Percentiles rank a stretch among this genome's conserved stretches.
Evolutionary conservation across 768 basidiomycete genomes (phyloP).

Genomic region (Naganishia randhawae): DNA sequence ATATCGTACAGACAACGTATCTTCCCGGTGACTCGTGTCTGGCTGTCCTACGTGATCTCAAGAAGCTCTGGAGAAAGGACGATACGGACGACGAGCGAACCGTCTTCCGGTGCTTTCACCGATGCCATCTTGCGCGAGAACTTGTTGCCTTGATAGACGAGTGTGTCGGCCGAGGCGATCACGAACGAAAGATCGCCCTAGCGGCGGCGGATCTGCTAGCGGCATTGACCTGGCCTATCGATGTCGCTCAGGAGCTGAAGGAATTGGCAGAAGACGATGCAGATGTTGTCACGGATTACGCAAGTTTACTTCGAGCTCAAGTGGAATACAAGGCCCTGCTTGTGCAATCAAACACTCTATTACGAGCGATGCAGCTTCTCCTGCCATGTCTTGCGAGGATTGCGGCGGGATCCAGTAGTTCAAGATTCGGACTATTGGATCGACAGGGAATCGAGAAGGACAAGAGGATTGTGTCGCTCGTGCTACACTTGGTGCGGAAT

Average conservation of each 20-base stretch:
- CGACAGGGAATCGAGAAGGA: slow-evolving; percentile 69
- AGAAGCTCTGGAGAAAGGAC: slow-evolving; percentile 92
- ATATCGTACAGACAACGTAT: slow-evolving; percentile 40
- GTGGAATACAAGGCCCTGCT: slow-evolving; percentile 69
- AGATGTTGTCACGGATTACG: slow-evolving; percentile 82
- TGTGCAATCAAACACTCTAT: slow-evolving; percentile 35
- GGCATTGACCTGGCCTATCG: slow-evolving; percentile 99
- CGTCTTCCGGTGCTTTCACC: slow-evolving; percentile 86
- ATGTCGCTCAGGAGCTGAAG: slow-evolving; percentile 86
- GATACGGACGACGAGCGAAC: slow-evolving; percentile 96
- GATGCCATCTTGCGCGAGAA: slow-evolving; percentile 80
- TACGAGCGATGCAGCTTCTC: slow-evolving; percentile 55
- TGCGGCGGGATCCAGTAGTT: not conserved
- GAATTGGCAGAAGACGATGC: slow-evolving; percentile 75
- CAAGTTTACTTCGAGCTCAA: slow-evolving; percentile 73
- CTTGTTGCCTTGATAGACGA: slow-evolving; percentile 70
- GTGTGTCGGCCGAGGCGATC: slow-evolving; percentile 48
- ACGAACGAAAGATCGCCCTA: slow-evolving; percentile 49
- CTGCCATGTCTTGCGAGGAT: slow-evolving; percentile 72
- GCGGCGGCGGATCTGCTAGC: slow-evolving; percentile 72
- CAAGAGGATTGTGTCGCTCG: slow-evolving; percentile 77
- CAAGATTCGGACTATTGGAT: slow-evolving; percentile 9
- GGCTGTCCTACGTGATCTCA: slow-evolving; percentile 72
- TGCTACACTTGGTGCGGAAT: slow-evolving; percentile 85
- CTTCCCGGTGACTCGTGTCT: slow-evolving; percentile 50